Percentiles rank a stretch among this genome's conserved stretches.
Evolutionary conservation across 1,139 yeast species (phyloP).

Genomic region (Candida buenavistaensis): DNA sequence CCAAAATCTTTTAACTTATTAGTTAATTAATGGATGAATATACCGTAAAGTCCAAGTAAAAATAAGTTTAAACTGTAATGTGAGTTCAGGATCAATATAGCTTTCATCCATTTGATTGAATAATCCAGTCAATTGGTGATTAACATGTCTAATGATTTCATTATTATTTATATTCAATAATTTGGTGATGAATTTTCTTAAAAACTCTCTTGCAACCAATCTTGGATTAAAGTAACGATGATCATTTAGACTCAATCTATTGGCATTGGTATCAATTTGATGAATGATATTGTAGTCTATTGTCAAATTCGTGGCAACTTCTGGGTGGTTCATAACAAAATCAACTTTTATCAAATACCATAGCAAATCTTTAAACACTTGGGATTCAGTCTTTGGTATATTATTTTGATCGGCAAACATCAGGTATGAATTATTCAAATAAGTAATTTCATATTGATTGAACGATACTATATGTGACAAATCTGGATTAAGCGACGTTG

Average conservation of each 20-base stretch:
- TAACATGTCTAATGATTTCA: slow-evolving; percentile 15
- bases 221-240: slow-evolving; percentile 1
- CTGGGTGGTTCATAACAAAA: slow-evolving; percentile 22
- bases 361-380: slow-evolving; percentile 28
- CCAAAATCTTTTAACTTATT: neutral
- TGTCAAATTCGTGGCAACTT: slow-evolving; percentile 12
- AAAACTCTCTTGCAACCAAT: slow-evolving; percentile 18
- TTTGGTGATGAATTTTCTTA: slow-evolving; percentile 23
- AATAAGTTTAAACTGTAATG: slow-evolving; percentile 14
- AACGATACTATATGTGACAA: slow-evolving; percentile 16
- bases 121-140: slow-evolving; percentile 18
- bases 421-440: slow-evolving; percentile 25
- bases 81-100: slow-evolving; percentile 21
- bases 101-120: slow-evolving; percentile 25
- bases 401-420: slow-evolving; percentile 19
- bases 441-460: slow-evolving; percentile 27
- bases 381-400: slow-evolving; percentile 22
- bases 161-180: slow-evolving; percentile 19
- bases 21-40: slow-evolving; percentile 4
- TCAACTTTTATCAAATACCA: slow-evolving; percentile 36
- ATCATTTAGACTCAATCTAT: neutral
- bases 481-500: slow-evolving; percentile 6
- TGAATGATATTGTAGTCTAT: slow-evolving; percentile 17
- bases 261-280: slow-evolving; percentile 7
- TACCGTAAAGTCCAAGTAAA: slow-evolving; percentile 16